Conservation (phyloP, 176 grass and related monocot species). For the Secale cereale region DNA sequence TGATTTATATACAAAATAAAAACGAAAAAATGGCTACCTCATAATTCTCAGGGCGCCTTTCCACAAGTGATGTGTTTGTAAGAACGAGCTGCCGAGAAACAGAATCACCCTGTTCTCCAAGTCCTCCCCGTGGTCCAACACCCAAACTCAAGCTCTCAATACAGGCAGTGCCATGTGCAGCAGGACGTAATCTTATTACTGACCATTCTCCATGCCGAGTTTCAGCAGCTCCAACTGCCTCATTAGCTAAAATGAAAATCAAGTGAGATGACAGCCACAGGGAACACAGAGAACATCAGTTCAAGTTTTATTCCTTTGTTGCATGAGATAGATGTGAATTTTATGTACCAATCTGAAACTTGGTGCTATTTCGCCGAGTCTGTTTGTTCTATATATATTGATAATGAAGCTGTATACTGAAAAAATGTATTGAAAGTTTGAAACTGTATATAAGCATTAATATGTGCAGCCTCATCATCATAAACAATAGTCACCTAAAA, state of each 20-base stretch:
- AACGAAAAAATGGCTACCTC: slow-evolving; percentile 46
- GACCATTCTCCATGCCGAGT: slow-evolving; percentile 94
- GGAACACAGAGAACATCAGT: slow-evolving; percentile 4
- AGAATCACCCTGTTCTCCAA: slow-evolving; percentile 95
- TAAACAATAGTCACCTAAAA: background rate
- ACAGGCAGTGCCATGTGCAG: slow-evolving; percentile 82
- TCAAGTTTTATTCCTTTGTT: slow-evolving; percentile 5
- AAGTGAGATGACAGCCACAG: slow-evolving; percentile 27
- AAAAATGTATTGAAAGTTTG: background rate
- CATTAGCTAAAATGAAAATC: slow-evolving; percentile 66
- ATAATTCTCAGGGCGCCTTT: slow-evolving; percentile 94
- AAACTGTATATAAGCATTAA: background rate
- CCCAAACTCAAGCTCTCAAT: slow-evolving; percentile 81
- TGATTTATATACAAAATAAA: background rate
- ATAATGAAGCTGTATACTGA: background rate
- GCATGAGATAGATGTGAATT: slow-evolving; percentile 12
- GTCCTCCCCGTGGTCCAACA: slow-evolving; percentile 91
- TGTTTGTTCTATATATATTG: slow-evolving; percentile 18
- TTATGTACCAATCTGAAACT: slow-evolving; percentile 8
- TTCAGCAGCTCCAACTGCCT: slow-evolving; percentile 97
- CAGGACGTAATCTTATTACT: slow-evolving; percentile 86
- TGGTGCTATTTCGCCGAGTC: background rate
- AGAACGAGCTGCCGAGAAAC: slow-evolving; percentile 95
- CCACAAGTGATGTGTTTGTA: slow-evolving; percentile 78
- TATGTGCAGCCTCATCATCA: slow-evolving; percentile 1